Evolutionary conservation across 306 rosid species (phyloP), one percentile per base, ranked within the genome.

Genomic region (Sophora flavescens): DNA sequence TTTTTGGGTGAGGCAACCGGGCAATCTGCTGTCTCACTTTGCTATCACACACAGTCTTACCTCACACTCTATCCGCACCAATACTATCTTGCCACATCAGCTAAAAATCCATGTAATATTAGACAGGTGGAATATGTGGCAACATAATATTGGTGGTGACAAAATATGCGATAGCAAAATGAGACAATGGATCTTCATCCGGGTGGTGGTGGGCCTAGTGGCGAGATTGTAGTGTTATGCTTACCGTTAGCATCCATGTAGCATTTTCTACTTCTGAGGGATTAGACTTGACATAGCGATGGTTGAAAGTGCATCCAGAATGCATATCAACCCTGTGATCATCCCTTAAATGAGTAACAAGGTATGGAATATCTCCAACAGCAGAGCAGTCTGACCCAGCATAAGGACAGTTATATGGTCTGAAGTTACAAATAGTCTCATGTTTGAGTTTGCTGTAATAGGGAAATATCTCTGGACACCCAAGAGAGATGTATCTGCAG

Each of bases 261-360:
- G 96, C 96, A 81, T 90, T 90, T 83, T 90, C 96, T 53, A 90
- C 96, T 90, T 90, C 96, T 32, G 78, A 72, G 48, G 96, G 96
- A 86, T 90, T 86, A 32, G 96, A 85, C 84, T 90, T 90, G 30
- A 90, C 96, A 56, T 88, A 90, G 35, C 96, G 96, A 85, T 90
- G 96, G 87, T 90, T 90, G 60, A 90, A 90, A 41, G 96, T 88
- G 83, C 84, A 88, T 45, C 93, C 93, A n/a, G 93, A 86, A 72
- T 90, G 96, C 96, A 90, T 90, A 72, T 90, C 96, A 77, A 90
- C 96, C 76, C 87, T 88, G 86, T 90, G 96, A 65, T 90, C 91
- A 68, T 90, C 93, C 69, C 93, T 84, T 72, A 90, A 84, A 75
- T 90, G 96, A 33, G 88, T 42, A 60, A 90, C 93, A 68, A 88